phyloP scores from a whole-genome alignment of 176 grass and related monocot genomes.

The Carex cristatella region DNA sequence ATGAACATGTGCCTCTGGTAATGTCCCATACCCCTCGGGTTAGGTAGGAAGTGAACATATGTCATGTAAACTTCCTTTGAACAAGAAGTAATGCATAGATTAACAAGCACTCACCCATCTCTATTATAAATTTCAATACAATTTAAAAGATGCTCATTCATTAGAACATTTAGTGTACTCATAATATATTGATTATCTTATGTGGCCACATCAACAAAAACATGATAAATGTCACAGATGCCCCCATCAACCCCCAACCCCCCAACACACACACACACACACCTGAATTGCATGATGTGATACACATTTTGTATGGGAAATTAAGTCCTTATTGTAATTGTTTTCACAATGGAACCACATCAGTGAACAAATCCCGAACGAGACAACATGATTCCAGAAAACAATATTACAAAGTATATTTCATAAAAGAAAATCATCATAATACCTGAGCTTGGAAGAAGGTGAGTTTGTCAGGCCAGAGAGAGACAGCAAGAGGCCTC shows the following conservation, averaged over 20 bases:
- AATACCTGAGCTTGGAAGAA: conserved; percentile 93
- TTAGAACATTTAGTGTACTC: not conserved
- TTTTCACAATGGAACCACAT: not conserved
- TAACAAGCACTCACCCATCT: not conserved
- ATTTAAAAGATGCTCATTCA: not conserved
- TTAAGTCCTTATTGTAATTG: not conserved
- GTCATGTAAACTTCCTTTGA: not conserved
- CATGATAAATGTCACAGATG: not conserved
- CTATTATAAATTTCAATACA: not conserved
- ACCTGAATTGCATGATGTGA: not conserved
- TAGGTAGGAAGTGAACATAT: not conserved
- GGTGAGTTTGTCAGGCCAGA: conserved; percentile 93
- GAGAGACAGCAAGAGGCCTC: conserved; percentile 65
- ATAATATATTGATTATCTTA: not conserved
- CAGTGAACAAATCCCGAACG: not conserved
- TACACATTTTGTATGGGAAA: not conserved
- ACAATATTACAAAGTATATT: not conserved
- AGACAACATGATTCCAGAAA: not conserved
- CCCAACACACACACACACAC: no score
- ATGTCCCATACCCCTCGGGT: not conserved
- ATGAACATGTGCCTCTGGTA: not conserved
- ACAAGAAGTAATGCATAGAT: not conserved
- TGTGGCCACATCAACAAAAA: not conserved
- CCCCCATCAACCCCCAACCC: no score
- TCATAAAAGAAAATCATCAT: not conserved